phyloP scores from a whole-genome alignment of 202 grass and related monocot species.

The Sporobolus alterniflorus region DNA sequence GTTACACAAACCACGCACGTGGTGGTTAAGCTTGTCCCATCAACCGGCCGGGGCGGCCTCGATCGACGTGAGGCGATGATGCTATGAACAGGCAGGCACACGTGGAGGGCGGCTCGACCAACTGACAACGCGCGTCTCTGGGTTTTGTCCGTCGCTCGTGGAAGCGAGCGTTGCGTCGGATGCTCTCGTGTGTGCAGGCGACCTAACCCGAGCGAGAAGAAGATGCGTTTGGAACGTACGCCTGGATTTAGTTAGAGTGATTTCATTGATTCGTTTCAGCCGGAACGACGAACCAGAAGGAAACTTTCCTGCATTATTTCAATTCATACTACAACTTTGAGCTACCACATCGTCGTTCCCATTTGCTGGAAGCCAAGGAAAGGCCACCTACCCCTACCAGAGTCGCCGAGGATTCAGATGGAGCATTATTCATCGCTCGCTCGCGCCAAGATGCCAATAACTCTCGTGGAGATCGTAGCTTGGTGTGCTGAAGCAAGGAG shows the following conservation, averaged over 20 bases:
- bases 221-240: neutral
- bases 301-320: neutral
- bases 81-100: too few relatives aligned
- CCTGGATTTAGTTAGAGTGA: neutral
- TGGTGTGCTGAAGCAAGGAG: conserved; percentile 1
- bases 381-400: too few relatives aligned
- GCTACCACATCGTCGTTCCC: too few relatives aligned
- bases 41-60: too few relatives aligned
- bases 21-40: too few relatives aligned
- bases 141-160: conserved; percentile 2
- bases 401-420: neutral
- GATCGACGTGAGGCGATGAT: too few relatives aligned
- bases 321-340: too few relatives aligned
- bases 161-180: neutral
- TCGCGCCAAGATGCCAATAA: conserved; percentile 17
- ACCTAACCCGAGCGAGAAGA: neutral
- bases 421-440: conserved; percentile 5
- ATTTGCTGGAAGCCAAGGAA: too few relatives aligned
- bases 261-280: neutral
- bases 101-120: neutral
- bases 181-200: neutral
- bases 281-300: neutral
- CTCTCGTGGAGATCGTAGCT: neutral
- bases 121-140: neutral
- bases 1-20: neutral